These are phyloP conservation scores for Nymphaea thermarum DNA, from an alignment of 164 flowering plant species.

Conservation along the genomic window DNA sequence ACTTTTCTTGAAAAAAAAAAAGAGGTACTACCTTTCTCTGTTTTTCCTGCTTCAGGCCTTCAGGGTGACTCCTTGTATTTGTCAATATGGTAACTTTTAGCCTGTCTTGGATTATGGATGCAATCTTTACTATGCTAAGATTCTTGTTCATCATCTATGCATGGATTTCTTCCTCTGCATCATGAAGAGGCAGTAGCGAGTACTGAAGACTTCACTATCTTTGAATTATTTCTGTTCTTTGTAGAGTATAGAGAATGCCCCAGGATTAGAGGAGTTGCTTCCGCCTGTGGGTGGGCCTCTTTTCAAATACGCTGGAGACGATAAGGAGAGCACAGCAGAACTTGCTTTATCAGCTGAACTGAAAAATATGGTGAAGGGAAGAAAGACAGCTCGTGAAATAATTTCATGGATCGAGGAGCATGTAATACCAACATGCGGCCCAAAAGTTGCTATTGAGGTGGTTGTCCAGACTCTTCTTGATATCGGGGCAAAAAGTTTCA, in stretches of 20 bases:
- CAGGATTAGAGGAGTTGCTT: conserved; percentile 83
- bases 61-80: neutral
- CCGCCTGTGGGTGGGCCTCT: conserved; percentile 75
- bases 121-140: too few species aligned
- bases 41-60: too few species aligned
- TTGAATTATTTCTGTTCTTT: conserved; percentile 1
- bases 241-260: conserved; percentile 88
- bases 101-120: too few species aligned
- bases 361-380: conserved; percentile 70
- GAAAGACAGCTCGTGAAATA: conserved; percentile 54
- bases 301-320: conserved; percentile 45
- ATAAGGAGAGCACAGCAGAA: conserved; percentile 17
- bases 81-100: neutral
- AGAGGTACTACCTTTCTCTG: too few species aligned
- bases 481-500: conserved; percentile 96
- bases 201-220: neutral
- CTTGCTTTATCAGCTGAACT: conserved; percentile 51
- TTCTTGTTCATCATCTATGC: too few species aligned
- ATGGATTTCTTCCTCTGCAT: too few species aligned
- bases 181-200: too few species aligned
- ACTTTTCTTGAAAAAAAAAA: too few species aligned
- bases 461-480: conserved; percentile 86
- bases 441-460: conserved; percentile 47
- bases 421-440: conserved; percentile 62
- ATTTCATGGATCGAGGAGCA: conserved; percentile 81